Conservation (phyloP, 2,329 filamentous ascomycete genomes). For the Ophiostoma quercus region DNA sequence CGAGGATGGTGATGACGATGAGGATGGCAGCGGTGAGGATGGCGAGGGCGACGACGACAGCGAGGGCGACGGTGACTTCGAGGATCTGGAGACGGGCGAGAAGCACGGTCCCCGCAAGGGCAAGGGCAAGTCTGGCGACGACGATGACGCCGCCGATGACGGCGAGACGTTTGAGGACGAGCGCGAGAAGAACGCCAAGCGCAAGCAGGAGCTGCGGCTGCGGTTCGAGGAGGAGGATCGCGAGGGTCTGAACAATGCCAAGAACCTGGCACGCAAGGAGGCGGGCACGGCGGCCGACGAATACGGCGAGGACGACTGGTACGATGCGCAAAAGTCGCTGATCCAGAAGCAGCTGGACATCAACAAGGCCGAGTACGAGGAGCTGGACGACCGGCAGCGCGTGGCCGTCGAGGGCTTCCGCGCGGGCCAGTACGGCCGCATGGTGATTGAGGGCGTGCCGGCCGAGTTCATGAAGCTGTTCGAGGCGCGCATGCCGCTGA, state of each 20-base stretch:
- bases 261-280: constrained; percentile 67
- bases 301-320: constrained; percentile 98
- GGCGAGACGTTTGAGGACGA: constrained; percentile 84
- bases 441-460: constrained; percentile 83
- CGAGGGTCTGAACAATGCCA: constrained; percentile 92
- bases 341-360: constrained; percentile 95
- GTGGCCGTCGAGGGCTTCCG: constrained; percentile 82
- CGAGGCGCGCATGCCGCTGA: constrained; percentile 72
- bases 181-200: constrained; percentile 80
- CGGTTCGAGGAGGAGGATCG: constrained; percentile 96
- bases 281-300: constrained; percentile 58
- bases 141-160: constrained; percentile 62
- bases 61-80: constrained; percentile 75
- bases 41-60: constrained; percentile 38
- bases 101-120: constrained; percentile 41
- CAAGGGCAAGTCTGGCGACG: constrained; percentile 34
- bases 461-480: constrained; percentile 85
- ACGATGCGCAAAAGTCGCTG: constrained; percentile 89
- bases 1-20: constrained; percentile 48
- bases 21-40: constrained; percentile 43
- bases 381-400: constrained; percentile 77
- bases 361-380: constrained; percentile 89
- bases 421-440: constrained; percentile 87
- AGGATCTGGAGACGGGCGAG: constrained; percentile 78
- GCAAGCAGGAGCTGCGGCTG: constrained; percentile 90